A percentile compares a stretch with the other conserved stretches of the same genome.
phyloP scores from a whole-genome alignment of 768 basidiomycete species.

The Goffeauzyma gilvescens region DNA sequence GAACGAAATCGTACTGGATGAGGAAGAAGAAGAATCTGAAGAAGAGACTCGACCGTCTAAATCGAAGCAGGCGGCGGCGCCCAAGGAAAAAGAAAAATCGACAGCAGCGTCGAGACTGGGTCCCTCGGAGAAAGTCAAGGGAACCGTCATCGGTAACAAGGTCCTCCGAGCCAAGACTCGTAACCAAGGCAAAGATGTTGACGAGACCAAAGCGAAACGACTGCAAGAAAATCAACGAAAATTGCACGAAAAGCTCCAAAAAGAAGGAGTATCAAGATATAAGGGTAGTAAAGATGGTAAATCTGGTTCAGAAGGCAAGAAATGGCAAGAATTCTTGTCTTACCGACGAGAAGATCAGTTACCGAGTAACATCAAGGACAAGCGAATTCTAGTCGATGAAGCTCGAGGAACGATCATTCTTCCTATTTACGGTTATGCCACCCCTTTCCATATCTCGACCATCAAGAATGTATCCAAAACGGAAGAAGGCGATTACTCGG shows the following conservation, averaged over 20 bases:
- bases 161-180: constrained; percentile 80
- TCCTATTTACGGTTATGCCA: constrained; percentile 85
- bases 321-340: constrained; percentile 88
- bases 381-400: constrained; percentile 73
- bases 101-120: not conserved
- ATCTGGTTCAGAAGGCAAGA: constrained; percentile 69
- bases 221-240: constrained; percentile 75
- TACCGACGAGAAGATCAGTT: constrained; percentile 86
- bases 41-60: constrained; percentile 39
- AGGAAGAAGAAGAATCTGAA: constrained; percentile 36
- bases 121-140: constrained; percentile 16
- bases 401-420: constrained; percentile 75
- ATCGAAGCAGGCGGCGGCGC: too few relatives aligned
- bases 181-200: constrained; percentile 64
- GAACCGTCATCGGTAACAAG: constrained; percentile 51
- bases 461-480: constrained; percentile 96
- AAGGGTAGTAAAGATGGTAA: constrained; percentile 59
- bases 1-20: constrained; percentile 52
- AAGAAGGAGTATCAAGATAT: constrained; percentile 61
- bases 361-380: constrained; percentile 58
- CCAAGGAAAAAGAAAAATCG: too few relatives aligned
- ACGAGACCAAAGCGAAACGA: constrained; percentile 55
- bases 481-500: constrained; percentile 87
- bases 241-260: constrained; percentile 55
- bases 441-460: constrained; percentile 94